These are phyloP conservation scores for Daldinia sp. DNA, from an alignment of 2,329 filamentous ascomycete genomes.

Conservation along the genomic window DNA sequence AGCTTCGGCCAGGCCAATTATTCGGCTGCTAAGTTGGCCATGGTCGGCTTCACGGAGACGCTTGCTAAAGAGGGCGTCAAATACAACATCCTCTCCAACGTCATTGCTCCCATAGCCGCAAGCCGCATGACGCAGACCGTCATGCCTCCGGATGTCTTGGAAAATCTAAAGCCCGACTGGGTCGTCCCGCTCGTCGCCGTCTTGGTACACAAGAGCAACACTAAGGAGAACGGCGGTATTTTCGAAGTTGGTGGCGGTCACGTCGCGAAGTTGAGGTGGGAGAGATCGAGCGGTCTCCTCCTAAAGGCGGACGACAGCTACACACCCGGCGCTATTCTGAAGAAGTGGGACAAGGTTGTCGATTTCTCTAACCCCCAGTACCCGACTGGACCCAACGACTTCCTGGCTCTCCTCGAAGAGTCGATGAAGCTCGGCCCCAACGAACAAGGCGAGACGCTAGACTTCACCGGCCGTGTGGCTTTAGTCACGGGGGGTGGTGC, in stretches of 20 bases:
- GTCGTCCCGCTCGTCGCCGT: conserved; percentile 91
- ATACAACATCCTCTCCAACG: conserved; percentile 97
- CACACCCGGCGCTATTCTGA: conserved; percentile 85
- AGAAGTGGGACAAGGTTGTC: conserved; percentile 87
- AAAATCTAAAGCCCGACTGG: conserved; percentile 89
- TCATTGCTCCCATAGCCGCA: conserved; percentile 93
- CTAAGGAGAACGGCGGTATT: conserved; percentile 82
- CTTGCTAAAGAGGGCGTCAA: conserved; percentile 96
- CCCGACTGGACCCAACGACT: conserved; percentile 86
- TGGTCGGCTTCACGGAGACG: conserved; percentile 97
- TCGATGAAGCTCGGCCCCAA: conserved; percentile 80
- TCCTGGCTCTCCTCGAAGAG: conserved; percentile 83
- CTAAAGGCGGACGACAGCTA: conserved; percentile 88
- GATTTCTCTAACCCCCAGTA: conserved; percentile 88
- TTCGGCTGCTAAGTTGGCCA: conserved; percentile 93
- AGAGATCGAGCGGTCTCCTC: conserved; percentile 87
- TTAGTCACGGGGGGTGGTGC: conserved; percentile 88
- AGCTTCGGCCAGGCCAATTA: conserved; percentile 97
- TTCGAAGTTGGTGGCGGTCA: conserved; percentile 95
- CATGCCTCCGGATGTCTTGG: conserved; percentile 92
- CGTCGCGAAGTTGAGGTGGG: conserved; percentile 92
- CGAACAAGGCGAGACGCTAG: conserved; percentile 74
- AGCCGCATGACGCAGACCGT: conserved; percentile 95
- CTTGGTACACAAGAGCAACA: conserved; percentile 86
- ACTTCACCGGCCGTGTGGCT: conserved; percentile 86